Percentiles rank a stretch among this genome's conserved stretches.
Evolutionary conservation across 352 stramenopile genomes (phyloP).

Genomic region (Globisporangium carolinianum): DNA sequence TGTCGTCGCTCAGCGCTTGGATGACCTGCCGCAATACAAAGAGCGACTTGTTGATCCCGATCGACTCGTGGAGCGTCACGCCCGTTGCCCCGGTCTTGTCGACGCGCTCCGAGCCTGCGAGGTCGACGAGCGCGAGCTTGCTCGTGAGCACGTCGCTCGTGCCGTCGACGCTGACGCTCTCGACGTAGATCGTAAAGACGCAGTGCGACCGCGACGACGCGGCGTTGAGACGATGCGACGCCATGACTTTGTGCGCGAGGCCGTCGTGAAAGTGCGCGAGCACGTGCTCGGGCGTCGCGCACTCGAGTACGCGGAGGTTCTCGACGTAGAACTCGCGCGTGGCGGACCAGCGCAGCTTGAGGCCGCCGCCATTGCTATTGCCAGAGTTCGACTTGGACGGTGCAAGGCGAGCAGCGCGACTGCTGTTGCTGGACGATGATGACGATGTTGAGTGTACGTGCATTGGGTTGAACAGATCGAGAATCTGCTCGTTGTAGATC

Average conservation of each 20-base stretch:
- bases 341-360: conserved; percentile 41
- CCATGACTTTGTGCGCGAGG: conserved; percentile 56
- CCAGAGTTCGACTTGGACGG: not conserved
- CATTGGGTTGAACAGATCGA: conserved; percentile 43
- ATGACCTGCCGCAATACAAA: conserved; percentile 56
- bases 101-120: conserved; percentile 56
- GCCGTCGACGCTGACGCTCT: conserved; percentile 30
- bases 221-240: conserved; percentile 45
- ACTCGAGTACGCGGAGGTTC: conserved; percentile 39
- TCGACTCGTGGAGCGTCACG: conserved; percentile 44
- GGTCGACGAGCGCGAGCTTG: conserved; percentile 53
- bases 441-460: conserved; percentile 13
- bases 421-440: not conserved
- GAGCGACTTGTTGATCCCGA: conserved; percentile 63
- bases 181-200: conserved; percentile 49
- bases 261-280: conserved; percentile 45
- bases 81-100: conserved; percentile 50
- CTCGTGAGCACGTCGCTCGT: conserved; percentile 31
- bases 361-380: conserved; percentile 6
- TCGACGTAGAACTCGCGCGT: conserved; percentile 58
- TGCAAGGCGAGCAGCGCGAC: not conserved
- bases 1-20: conserved; percentile 40
- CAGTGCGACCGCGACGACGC: conserved; percentile 49
- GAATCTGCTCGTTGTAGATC: conserved; percentile 90
- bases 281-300: conserved; percentile 32